Evolutionary conservation across 2,329 filamentous ascomycete species (phyloP), one percentile per base, ranked within the genome.

Genomic region (Diaporthe ilicicola): DNA sequence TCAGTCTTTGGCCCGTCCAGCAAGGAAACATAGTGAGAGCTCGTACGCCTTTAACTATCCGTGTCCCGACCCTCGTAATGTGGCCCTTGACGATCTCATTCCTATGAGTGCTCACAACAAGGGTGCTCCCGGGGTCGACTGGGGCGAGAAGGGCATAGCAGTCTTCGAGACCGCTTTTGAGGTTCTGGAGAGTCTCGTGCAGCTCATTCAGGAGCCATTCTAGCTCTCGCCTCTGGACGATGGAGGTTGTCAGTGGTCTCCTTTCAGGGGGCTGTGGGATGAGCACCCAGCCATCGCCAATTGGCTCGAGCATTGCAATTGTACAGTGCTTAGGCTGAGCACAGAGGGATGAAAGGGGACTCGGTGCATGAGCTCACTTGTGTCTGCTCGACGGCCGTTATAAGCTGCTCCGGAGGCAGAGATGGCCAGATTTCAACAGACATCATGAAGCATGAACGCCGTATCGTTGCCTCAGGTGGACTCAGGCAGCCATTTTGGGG

Each of bases 31-130:
- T n/a, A 27, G 39, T 56, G 24, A 39, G 44, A 7, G 55, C 7
- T 87, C 91, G 76, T 85, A 95, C 93, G 75, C 94, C 95, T 80
- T 97, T 97, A 74, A 97, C 92, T 74, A 99, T 92, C 65, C 92
- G 90, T n/a, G 94, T 94, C 48, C 96, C 96, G 44, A 97, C 90
- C 67, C 96, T 90, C 1, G 95, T 98, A 72, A 98, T 90, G 76
- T 94, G 93, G 22, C 96, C 96, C 81, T 99, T 99, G 73, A 98
- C 91, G 75, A 89, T 90, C 83, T 99, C 96, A 69, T 94, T 95
- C 69, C 95, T 90, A 69, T 92, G 88, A 17, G 95, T 97, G 73
- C 93, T 96, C 75, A 99, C 88, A 37, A 96, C 95, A 34, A 99
- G 89, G 0, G 95, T 99, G 76, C 92, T 95, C 10, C 94, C 94